Percentiles rank a stretch among this genome's conserved stretches.
These are phyloP conservation scores for Fusarium lyarnte DNA, from an alignment of 2,329 filamentous ascomycete species.

Conservation along the genomic window DNA sequence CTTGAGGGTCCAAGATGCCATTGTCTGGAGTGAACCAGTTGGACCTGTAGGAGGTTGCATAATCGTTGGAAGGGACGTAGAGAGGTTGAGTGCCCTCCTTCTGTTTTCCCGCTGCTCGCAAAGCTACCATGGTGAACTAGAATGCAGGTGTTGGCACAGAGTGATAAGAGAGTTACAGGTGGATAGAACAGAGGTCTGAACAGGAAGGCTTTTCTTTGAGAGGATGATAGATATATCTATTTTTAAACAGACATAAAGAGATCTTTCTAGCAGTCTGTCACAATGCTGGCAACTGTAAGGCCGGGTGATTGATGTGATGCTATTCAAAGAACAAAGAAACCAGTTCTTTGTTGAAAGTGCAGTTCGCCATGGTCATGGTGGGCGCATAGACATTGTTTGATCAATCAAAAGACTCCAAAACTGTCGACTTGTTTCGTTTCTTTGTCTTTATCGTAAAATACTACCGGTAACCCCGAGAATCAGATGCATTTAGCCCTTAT, in stretches of 20 bases:
- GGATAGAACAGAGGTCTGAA: background rate
- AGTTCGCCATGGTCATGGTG: background rate
- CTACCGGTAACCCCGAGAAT: background rate
- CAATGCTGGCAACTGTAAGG: background rate
- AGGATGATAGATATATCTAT: background rate
- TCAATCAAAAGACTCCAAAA: background rate
- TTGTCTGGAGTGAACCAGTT: slow-evolving; percentile 37
- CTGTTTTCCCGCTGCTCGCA: slow-evolving; percentile 2
- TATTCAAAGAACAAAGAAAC: slow-evolving; percentile 39
- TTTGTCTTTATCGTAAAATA: slow-evolving; percentile 5
- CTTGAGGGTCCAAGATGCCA: slow-evolving; percentile 31
- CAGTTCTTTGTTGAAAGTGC: slow-evolving; percentile 21
- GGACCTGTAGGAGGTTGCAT: slow-evolving; percentile 43
- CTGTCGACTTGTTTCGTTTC: background rate
- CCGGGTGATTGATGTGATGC: background rate
- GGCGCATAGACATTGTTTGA: slow-evolving; percentile 19
- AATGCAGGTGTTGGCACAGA: background rate
- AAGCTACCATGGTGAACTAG: slow-evolving; percentile 1
- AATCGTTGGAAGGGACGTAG: slow-evolving; percentile 40
- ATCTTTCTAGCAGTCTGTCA: background rate
- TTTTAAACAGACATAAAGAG: background rate
- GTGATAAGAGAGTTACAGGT: background rate
- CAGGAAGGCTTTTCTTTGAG: slow-evolving; percentile 2
- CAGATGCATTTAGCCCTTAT: background rate
- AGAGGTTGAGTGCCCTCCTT: slow-evolving; percentile 1